phyloP scores from a whole-genome alignment of 148 eudicot genomes.

The Rhododendron vialii region DNA sequence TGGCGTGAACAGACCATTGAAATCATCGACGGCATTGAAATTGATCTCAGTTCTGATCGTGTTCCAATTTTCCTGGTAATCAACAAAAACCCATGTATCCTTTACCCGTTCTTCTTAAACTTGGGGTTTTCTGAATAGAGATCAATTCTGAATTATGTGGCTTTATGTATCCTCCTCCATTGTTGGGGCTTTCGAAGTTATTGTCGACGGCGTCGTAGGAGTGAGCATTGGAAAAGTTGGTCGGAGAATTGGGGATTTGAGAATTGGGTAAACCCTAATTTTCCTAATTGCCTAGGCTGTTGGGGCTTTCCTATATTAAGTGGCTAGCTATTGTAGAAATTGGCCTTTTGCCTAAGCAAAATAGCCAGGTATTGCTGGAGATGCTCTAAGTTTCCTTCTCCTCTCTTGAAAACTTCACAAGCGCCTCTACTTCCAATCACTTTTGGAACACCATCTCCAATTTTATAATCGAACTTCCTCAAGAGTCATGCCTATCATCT shows the following conservation, averaged over 20 bases:
- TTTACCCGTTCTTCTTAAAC: neutral
- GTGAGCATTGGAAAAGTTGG: too few relatives aligned
- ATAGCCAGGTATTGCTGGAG: neutral
- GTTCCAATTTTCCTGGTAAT: neutral
- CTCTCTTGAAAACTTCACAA: neutral
- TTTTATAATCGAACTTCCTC: neutral
- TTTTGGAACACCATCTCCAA: neutral
- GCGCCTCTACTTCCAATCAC: neutral
- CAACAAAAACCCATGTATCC: neutral
- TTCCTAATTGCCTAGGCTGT: too few relatives aligned
- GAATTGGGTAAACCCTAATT: too few relatives aligned
- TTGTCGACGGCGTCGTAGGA: too few relatives aligned
- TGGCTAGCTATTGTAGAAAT: neutral
- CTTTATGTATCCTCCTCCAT: neutral
- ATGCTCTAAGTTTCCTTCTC: neutral
- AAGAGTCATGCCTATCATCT: neutral
- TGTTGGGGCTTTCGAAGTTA: neutral
- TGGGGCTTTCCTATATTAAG: too few relatives aligned
- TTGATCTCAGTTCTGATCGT: neutral
- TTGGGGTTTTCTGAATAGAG: neutral
- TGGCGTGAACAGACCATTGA: too few relatives aligned
- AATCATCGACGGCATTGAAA: neutral
- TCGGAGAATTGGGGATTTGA: too few relatives aligned
- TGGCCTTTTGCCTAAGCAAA: neutral
- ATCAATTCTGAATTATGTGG: neutral